Evolutionary conservation across 2,329 filamentous ascomycete species (phyloP).

Genomic region (Lecanicillium sp.): DNA sequence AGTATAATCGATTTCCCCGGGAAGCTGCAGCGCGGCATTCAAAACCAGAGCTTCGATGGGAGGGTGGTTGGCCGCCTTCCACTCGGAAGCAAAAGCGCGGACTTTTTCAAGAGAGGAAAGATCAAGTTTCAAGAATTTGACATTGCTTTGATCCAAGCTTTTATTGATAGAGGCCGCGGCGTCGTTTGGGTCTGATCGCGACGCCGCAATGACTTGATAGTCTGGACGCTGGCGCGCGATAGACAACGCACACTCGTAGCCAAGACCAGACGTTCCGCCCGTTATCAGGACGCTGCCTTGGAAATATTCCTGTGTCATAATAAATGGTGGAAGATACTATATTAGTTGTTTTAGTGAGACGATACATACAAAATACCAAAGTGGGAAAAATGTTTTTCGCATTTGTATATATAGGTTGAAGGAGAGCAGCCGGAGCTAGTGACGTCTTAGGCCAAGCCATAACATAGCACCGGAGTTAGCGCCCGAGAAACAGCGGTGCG

Average conservation of each 20-base stretch:
- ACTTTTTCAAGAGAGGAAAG: conserved; percentile 30
- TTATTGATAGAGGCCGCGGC: conserved; percentile 34
- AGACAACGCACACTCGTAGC: conserved; percentile 29
- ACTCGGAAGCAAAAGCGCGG: conserved; percentile 30
- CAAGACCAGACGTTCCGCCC: conserved; percentile 35
- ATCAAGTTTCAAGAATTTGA: conserved; percentile 33
- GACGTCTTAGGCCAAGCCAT: too few species aligned
- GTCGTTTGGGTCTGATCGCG: conserved; percentile 34
- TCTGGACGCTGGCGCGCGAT: conserved; percentile 32
- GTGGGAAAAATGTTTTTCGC: too few species aligned
- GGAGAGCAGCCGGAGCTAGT: too few species aligned
- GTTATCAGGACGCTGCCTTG: conserved; percentile 38
- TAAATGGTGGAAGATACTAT: too few species aligned
- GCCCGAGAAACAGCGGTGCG: too few species aligned
- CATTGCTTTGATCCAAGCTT: conserved; percentile 28
- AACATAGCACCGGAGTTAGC: too few species aligned
- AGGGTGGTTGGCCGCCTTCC: conserved; percentile 23
- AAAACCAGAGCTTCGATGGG: conserved; percentile 35
- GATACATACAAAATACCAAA: too few species aligned
- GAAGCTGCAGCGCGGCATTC: too few species aligned
- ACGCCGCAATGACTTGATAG: conserved; percentile 31
- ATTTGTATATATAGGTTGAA: too few species aligned
- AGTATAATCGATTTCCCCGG: conserved; percentile 22
- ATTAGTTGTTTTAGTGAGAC: too few species aligned
- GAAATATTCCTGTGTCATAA: too few species aligned